These are phyloP conservation scores for Colletotrichum orbiculare DNA, from an alignment of 2,329 filamentous ascomycete genomes.

Conservation along the genomic window DNA sequence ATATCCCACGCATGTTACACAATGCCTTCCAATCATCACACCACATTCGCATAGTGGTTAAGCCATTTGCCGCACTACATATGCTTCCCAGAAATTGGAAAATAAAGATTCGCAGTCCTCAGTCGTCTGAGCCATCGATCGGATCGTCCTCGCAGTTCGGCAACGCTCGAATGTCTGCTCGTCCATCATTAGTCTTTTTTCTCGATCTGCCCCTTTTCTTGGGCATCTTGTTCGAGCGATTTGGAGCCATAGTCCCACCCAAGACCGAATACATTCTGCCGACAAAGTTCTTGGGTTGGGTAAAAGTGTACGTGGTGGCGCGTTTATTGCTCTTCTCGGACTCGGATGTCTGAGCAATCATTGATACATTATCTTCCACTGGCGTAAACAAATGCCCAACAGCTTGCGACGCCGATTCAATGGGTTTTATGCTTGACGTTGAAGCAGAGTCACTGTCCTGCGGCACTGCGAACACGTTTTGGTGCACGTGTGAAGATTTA, in stretches of 20 bases:
- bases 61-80: background rate
- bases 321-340: constrained; percentile 6
- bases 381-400: constrained; percentile 10
- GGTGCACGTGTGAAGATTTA: background rate
- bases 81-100: background rate
- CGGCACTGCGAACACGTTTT: no score
- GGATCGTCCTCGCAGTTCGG: constrained; percentile 34
- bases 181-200: constrained; percentile 25
- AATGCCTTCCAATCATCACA: constrained; percentile 1
- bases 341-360: constrained; percentile 11
- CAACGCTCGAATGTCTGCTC: constrained; percentile 29
- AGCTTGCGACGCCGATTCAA: background rate
- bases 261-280: constrained; percentile 19
- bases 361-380: constrained; percentile 19
- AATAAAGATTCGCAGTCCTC: background rate
- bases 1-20: constrained; percentile 34
- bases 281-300: constrained; percentile 33
- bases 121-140: constrained; percentile 34
- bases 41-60: background rate
- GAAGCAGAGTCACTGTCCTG: background rate
- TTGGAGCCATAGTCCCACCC: background rate
- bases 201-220: constrained; percentile 10
- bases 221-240: background rate
- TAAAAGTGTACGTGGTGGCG: constrained; percentile 15
- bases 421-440: background rate